Base-by-base conservation (phyloP, 768 basidiomycete species). In the Boletellus ananiceps region DNA sequence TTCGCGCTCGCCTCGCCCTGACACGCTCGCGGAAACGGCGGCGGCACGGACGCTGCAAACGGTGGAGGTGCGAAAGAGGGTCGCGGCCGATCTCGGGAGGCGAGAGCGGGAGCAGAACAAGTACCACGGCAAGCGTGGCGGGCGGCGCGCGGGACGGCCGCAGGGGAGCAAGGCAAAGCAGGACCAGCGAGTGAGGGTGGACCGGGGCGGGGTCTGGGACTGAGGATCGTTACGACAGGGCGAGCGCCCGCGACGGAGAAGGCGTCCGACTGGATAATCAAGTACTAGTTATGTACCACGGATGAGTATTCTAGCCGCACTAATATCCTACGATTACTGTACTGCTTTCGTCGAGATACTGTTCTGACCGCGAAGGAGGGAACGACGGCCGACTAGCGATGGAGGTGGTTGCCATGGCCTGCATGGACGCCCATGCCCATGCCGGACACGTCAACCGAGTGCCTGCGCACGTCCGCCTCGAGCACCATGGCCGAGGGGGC, bases 141-240 rank as follows among this genome's bases (percentile, higher is more conserved):
- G 79, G 46, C 19, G 3, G 19, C 74, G 81, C 47, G 79, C 75
- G 25, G 87, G 87, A 21, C 73, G 88, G 34, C 72, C 82, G 19
- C 82, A 83, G 56, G 92, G 92, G 18, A 91, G 87, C 64, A 94
- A 94, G 64, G 84, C 84, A 47, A 94, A 91, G 69, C 82, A 83
- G 61, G 88, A 92, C 59, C 77, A 69, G 27, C 73, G 79, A 50
- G 77, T 89, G 11, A 82, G 80, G 58, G 42, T 79, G 36, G 85
- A 85, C 59, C 71, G 70, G n/a, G n/a, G n/a, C n/a, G n/a, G n/a
- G 44, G 71, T 82, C 35, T 88, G 83, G 83, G 81, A 79, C 40
- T 84, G 69, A 62, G 46, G 52, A 25, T 25, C 23, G 23, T 57
- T 57, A 60, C 58, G 50, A 52, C 47, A 51, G 23, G 23, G 37